Evolutionary conservation across 2,329 filamentous ascomycete species (phyloP), one percentile per base, ranked within the genome.

Genomic region (Aspergillus alliaceus): DNA sequence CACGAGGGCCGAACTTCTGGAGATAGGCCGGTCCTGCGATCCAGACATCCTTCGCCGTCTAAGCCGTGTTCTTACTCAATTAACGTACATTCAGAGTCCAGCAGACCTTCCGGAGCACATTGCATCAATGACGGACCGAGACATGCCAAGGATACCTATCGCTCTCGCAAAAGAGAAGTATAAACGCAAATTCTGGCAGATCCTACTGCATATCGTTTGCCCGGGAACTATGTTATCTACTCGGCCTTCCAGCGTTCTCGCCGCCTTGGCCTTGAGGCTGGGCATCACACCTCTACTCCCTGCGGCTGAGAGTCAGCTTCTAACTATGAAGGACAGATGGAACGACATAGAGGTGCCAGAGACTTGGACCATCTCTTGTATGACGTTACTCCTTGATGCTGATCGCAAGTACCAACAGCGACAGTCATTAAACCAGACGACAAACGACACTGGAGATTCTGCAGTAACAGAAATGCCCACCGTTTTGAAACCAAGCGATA

Each of bases 21-120:
- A 83, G 54, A 82, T 84, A 57, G 78, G 79, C 7, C 72, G 80
- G 12, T 83, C 80, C 0, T 84, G 81, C 63, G 76, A 83, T 51
- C 71, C 76, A 50, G 71, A 69, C 3, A 79, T 83, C 49, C 73
- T 83, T 1, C 75, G 75, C 12, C 76, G 80, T 0, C 70, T 84
- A 1, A 78, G 81, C 7, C 75, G 72, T 29, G 74, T 82, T 5
- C 69, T 84, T 11, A 81, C 80, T 0, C 75, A 73, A 4, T 63
- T 83, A 4, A 79, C 76, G 1, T 82, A 78, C 59, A 76, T 78
- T 6, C 64, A 70, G 25, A 73, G 72, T 2, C 65, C 70, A 29
- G 68, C 71, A 1, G 75, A 79, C 4, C 67, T 82, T 22, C 80
- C 80, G 0, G 71, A 66, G 0, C 80, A 82, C 52, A 73, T 83